Percentiles rank a stretch among this genome's conserved stretches.
Conservation (phyloP, 257 asterid species). For the Avicennia marina region DNA sequence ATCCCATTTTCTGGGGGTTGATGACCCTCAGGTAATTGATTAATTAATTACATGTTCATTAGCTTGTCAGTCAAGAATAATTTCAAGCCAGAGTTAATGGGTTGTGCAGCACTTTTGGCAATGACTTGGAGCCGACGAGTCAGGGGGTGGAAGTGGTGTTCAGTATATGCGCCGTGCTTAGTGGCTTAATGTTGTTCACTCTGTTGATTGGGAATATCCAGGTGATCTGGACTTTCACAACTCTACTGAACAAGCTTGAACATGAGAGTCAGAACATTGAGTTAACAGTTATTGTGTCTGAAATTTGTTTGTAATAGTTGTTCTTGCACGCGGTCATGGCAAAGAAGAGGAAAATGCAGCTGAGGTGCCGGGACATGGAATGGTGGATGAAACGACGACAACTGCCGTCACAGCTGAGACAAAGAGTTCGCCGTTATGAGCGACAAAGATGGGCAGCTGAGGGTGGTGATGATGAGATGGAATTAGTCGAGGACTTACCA, state of each 20-base stretch:
- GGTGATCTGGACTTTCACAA: constrained; percentile 28
- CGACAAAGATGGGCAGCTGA: constrained; percentile 64
- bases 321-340: constrained; percentile 91
- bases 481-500: constrained; percentile 66
- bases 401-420: constrained; percentile 67
- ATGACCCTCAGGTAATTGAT: constrained; percentile 75
- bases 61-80: neutral
- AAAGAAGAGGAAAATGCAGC: constrained; percentile 86
- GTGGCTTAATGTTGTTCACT: constrained; percentile 90
- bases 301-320: constrained; percentile 37
- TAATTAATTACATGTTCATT: neutral
- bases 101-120: constrained; percentile 78
- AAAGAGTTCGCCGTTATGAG: constrained; percentile 76
- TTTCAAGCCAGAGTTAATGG: neutral
- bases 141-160: constrained; percentile 78
- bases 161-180: constrained; percentile 70
- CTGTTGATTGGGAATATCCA: constrained; percentile 90
- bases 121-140: constrained; percentile 88
- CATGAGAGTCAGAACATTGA: neutral
- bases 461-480: constrained; percentile 89
- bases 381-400: constrained; percentile 99
- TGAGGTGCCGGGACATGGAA: constrained; percentile 88
- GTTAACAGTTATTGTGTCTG: neutral
- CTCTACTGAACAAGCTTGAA: neutral
- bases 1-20: constrained; percentile 94